Evolutionary conservation across 371 early-diverging fungal genomes (phyloP).

Genomic region (Capillidium heterosporum): DNA sequence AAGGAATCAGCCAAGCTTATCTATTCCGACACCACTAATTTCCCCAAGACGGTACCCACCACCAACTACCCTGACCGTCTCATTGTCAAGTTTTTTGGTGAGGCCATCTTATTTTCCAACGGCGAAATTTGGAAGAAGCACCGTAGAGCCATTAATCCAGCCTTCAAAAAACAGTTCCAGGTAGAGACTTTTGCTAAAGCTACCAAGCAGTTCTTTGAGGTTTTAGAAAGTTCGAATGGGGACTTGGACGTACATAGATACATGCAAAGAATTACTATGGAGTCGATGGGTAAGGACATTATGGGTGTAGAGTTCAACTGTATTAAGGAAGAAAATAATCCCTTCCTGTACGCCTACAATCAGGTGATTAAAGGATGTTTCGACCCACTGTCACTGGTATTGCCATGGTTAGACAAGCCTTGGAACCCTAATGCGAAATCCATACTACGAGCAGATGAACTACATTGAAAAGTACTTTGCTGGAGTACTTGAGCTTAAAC

Average conservation of each 20-base stretch:
- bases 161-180: neutral
- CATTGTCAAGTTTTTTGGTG: conserved; percentile 1
- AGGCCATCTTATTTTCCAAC: neutral
- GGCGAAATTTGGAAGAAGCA: conserved; percentile 4
- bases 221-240: no score
- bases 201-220: neutral
- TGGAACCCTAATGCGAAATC: neutral
- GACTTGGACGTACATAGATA: conserved; percentile 10
- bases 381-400: neutral
- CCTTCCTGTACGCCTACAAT: neutral
- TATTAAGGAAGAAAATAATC: neutral
- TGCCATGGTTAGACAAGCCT: neutral
- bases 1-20: neutral
- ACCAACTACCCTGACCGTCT: neutral
- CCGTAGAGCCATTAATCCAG: neutral
- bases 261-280: neutral
- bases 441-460: neutral
- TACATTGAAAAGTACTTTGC: neutral
- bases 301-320: conserved; percentile 1
- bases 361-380: neutral
- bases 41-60: conserved; percentile 1
- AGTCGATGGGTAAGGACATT: neutral
- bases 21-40: neutral
- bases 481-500: neutral
- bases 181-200: neutral